Evolutionary conservation across 2,329 filamentous ascomycete species (phyloP).

Genomic region (Cordyceps sp.): DNA sequence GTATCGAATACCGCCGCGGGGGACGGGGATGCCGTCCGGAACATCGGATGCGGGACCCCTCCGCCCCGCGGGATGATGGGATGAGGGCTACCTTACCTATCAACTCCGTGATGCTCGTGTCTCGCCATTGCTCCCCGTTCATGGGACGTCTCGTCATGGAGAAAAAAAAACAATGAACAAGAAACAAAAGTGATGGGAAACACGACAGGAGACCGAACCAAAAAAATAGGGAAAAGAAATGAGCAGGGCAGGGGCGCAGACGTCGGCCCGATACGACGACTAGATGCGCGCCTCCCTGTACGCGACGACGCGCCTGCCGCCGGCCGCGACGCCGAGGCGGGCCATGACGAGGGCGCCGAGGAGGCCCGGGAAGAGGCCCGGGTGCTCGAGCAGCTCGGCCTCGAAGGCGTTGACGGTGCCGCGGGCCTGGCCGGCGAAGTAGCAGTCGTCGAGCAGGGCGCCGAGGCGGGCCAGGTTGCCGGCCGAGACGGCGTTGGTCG

Average conservation of each 20-base stretch:
- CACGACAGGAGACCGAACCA: too few species aligned
- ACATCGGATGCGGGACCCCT: too few species aligned
- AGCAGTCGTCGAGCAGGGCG: constrained; percentile 47
- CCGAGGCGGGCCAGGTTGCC: constrained; percentile 74
- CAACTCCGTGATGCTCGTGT: too few species aligned
- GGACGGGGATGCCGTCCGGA: too few species aligned
- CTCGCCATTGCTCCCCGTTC: too few species aligned
- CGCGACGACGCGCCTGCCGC: constrained; percentile 10
- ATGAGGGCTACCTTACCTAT: too few species aligned
- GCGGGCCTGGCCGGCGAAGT: constrained; percentile 47
- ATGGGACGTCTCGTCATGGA: neutral
- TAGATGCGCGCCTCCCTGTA: too few species aligned
- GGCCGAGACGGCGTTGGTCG: constrained; percentile 75
- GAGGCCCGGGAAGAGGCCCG: constrained; percentile 76
- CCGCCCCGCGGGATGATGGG: too few species aligned
- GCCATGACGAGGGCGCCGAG: constrained; percentile 60
- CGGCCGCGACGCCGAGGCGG: constrained; percentile 45
- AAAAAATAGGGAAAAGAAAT: too few species aligned
- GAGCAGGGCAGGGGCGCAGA: too few species aligned
- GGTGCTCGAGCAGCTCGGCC: constrained; percentile 80
- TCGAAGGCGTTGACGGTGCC: constrained; percentile 76
- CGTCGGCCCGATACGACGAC: too few species aligned
- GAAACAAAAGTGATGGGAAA: constrained; percentile 2
- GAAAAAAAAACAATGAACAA: constrained; percentile 1
- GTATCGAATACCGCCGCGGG: too few species aligned